Evolutionary conservation across 2,329 filamentous ascomycete genomes (phyloP), one percentile per base, ranked within the genome.

Genomic region (Pyrenophora tritici-repentis): DNA sequence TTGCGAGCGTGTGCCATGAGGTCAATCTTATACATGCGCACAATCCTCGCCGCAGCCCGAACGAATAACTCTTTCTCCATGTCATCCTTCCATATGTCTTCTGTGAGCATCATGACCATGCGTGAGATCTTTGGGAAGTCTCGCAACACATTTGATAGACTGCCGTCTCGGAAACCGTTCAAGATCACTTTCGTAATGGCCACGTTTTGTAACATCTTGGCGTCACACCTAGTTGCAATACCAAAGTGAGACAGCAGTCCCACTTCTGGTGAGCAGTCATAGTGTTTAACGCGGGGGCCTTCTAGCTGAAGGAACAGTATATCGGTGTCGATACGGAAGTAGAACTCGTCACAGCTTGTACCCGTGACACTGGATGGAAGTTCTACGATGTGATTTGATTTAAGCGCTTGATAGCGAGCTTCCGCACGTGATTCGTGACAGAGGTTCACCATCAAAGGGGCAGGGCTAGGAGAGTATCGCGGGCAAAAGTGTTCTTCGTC

Each of bases 371-470:
- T 26, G 5, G 36, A 50, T 1, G 58, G 52, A 13, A 63, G 35
- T 7, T 33, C 32, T 9, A 66, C 42, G 20, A 64, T 20, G 7
- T 61, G 55, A 1, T 48, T 45, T 10, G 50, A 50, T 20, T 54
- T 61, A 32, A 40, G 34, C 4, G 61, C 63, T 34, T 62, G 61
- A 33, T 53, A 60, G 13, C 42, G 44, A 24, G 58, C 56, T 44
- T 66, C 63, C 14, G 49, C 39, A 16, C 63, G 58, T 13, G 63
- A 40, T 43, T 66, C 63, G 13, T 42, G 58, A 37, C 63, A 66
- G 29, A 62, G 40, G 24, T 62, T 60, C 17, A 55, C 46, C 7
- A 58, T 52, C 1, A 33, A 49, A 4, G 61, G 61, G 6, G 56
- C 48, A 16, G 59, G 55, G 32, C 47, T 58, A 17, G 61, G 63